Evolutionary conservation across 2,329 filamentous ascomycete species (phyloP), one percentile per base, ranked within the genome.

Genomic region (Taxawa tesnikishii): DNA sequence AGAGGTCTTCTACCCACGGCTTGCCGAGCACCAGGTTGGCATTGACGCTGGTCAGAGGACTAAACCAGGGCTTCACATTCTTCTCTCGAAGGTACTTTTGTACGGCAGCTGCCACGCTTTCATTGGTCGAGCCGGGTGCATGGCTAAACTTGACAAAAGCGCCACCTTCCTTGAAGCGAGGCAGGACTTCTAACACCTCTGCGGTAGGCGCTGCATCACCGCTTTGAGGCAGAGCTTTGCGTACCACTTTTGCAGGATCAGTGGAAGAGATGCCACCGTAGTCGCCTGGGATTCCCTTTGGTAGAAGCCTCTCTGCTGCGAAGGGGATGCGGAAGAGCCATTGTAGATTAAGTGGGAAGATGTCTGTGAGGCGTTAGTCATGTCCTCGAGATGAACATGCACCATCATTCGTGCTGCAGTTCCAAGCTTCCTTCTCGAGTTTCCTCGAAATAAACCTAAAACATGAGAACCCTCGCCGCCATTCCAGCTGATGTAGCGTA

Each of bases 1-100:
- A 81, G 16, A 98, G 62, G 51, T 98, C 90, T 49, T 96, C 90
- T 3, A 96, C 70, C 90, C 90, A 98, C 0, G 90, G 90, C 14
- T 77, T 74, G 7, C 90, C 90, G 34, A 74, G 67, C 3, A 98
- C 90, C 5, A 85, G 61, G 15, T 75, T 75, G 3, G 76, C 75
- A 29, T 73, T 70, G 35, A 93, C 77, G 10, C 69, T 60, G 14
- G 73, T 68, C 42, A 94, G 78, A 0, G 85, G 85, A 44, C 79
- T 92, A 63, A 90, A 94, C 82, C 87, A 93, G 3, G 88, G 87
- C 38, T 76, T 83, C 23, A 93, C 71, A 0, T 79, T 79, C 11
- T 77, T 68, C 38, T 83, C 65, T 35, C 69, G 61, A 2, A 96
- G 63, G 41, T 79, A 68, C 8, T 23, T n/a, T n/a, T 23, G 19